Base-by-base conservation (phyloP, 129 eudicot species). In the Erigeron canadensis region DNA sequence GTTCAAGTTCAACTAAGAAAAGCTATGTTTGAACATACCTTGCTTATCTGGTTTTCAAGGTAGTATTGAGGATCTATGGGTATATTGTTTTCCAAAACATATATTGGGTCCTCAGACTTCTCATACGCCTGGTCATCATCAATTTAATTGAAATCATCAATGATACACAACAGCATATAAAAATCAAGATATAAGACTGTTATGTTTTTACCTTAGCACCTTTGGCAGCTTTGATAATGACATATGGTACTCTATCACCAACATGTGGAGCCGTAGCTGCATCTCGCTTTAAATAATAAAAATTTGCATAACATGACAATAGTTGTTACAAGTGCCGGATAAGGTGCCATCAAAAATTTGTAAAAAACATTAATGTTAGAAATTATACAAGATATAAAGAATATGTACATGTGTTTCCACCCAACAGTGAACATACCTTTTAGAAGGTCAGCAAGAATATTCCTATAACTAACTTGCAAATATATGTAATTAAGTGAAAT, bases 241-340 rank as follows among this genome's bases (percentile, higher is more conserved):
- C 99, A 73, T 95, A 95, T 56, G 99, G 99, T 55, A 95, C 99
- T 77, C 99, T 88, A 80, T 95, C 99, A 62, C 99, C 99, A 37
- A 95, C 94, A 81, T 80, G 84, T 39, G 99, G 99, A 63, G 99
- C 99, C 53, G 97, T 90, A 41, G 97, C 99, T 82, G 99, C 91
- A 90, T 95, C 99, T 81, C 99, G 69, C 99, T 95, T 84, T 72
- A 37, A 63, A 68, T 1, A 79, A 11, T n/a, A n/a, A 57, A 73
- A 47, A 69, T 42, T 15, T 58, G 44, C 41, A 63, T 44, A 69
- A 51, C 23, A 18, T 18, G 37, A 50, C 6, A 39, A 18, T 22
- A 17, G 28, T 9, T 44, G 51, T 38, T n/a, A 56, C 51, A 38
- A 44, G 40, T 70, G 17, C 15, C 48, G 38, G 12, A 34, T n/a